A percentile compares a stretch with the other conserved stretches of the same genome.
These are phyloP conservation scores for Serendipita vermifera DNA, from an alignment of 768 basidiomycete species.

Conservation along the genomic window DNA sequence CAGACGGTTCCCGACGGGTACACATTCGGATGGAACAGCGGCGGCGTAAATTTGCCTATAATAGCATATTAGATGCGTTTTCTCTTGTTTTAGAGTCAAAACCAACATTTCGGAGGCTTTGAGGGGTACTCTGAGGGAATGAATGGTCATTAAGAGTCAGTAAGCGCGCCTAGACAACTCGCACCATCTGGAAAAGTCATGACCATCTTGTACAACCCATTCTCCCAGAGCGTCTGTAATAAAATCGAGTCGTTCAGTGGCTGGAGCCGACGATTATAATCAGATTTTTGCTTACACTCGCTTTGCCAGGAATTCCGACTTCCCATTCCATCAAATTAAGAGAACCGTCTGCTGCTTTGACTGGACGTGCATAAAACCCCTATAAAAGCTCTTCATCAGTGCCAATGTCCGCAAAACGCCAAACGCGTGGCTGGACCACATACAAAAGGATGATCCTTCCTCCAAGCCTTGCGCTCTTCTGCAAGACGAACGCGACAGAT, in stretches of 20 bases:
- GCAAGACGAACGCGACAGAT: constrained; percentile 87
- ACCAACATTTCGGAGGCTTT: constrained; percentile 83
- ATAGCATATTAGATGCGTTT: constrained; percentile 11
- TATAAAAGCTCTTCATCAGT: constrained; percentile 23
- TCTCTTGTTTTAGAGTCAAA: not conserved
- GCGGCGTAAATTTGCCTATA: constrained; percentile 89
- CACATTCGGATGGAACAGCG: constrained; percentile 95
- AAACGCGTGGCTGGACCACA: constrained; percentile 25
- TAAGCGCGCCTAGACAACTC: constrained; percentile 10
- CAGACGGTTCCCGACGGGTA: constrained; percentile 99
- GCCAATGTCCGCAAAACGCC: not conserved
- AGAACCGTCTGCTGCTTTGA: constrained; percentile 79
- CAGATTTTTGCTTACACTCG: constrained; percentile 42
- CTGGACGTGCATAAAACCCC: constrained; percentile 96
- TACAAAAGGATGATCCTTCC: constrained; percentile 98
- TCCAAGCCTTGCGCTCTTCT: constrained; percentile 97
- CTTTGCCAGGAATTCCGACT: constrained; percentile 93
- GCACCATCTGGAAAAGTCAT: constrained; percentile 97
- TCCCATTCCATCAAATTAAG: constrained; percentile 99
- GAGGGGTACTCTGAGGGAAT: constrained; percentile 76
- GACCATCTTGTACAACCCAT: constrained; percentile 81
- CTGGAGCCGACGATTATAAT: constrained; percentile 6
- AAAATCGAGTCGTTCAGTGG: constrained; percentile 11
- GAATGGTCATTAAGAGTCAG: constrained; percentile 11
- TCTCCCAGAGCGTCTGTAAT: constrained; percentile 87